Percentiles rank a stretch among this genome's conserved stretches.
These are phyloP conservation scores for rapeseed (Brassica napus) DNA, from an alignment of 345 rosid species.

Conservation along the genomic window DNA sequence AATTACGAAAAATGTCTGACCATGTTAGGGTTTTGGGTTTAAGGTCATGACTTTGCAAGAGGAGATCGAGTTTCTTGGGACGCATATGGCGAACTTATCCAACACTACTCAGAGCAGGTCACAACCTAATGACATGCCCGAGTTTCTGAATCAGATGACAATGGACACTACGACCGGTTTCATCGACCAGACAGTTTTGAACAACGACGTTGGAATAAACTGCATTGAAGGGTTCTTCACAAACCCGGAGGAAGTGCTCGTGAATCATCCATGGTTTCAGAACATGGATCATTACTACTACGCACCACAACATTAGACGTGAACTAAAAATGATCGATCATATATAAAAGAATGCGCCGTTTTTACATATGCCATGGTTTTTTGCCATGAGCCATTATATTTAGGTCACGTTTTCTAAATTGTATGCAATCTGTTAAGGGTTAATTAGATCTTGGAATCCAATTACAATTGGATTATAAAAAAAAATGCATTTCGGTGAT, in stretches of 20 bases:
- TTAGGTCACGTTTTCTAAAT: not conserved
- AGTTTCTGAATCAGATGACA: conserved; percentile 28
- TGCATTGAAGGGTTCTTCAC: conserved; percentile 24
- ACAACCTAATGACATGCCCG: conserved; percentile 20
- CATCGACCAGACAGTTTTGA: not conserved
- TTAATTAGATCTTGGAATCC: not conserved
- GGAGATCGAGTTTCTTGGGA: conserved; percentile 30
- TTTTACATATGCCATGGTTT: not conserved
- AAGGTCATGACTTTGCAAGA: conserved; percentile 39
- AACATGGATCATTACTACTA: conserved; percentile 27
- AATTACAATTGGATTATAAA: not conserved
- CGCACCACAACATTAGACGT: conserved; percentile 19
- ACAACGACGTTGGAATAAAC: conserved; percentile 12
- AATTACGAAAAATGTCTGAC: not conserved
- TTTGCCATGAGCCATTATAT: not conserved
- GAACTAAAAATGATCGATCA: not conserved
- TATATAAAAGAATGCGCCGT: not conserved
- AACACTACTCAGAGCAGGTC: conserved; percentile 13
- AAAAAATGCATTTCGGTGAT: not conserved
- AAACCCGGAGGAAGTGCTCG: conserved; percentile 22
- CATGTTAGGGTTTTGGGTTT: not conserved
- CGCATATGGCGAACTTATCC: conserved; percentile 21
- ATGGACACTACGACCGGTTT: conserved; percentile 29
- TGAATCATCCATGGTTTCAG: conserved; percentile 31
- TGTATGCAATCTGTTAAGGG: conserved; percentile 2